Base-by-base conservation (phyloP, 768 basidiomycete species). In the Arthromyces matolae region DNA sequence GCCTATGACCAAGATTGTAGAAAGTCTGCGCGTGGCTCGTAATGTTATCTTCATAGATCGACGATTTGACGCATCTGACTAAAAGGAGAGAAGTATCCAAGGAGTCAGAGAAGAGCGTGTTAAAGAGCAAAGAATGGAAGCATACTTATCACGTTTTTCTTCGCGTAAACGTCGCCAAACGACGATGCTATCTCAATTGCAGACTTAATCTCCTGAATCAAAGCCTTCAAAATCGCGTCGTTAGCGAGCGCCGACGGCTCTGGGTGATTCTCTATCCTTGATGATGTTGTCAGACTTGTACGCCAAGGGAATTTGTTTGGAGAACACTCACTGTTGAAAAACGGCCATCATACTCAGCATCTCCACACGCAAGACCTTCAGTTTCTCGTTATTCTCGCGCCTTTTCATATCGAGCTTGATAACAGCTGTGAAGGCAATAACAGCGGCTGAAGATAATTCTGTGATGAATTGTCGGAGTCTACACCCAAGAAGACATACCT, bases 301-400 rank as follows among this genome's bases (percentile, higher is more conserved):
- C n/a, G 16, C 5, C 16, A 16, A 6, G 28, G 3, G 9, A 41
- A n/a, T 8, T 12, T 10, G 25, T 29, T 8, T 2, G 8, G 20
- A 23, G 4, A 5, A 29, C 7, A 31, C 41, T 7, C 14, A 42
- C 42, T 44, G 33, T 24, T 25, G 5, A 18, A 44, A 16, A 3
- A 24, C 32, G 23, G 43, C 25, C 32, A 44, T 35, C 43, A 44
- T 44, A 18, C 23, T 25, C 14, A 24, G 22, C 43, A 44, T 44
- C 16, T 44, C 43, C 8, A 44, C 32, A 3, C 35, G 34, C 1
- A 44, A 14, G 4, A n/a, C 19, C 19, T 24, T 8, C n/a, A 44
- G 32, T 14, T 44, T 44, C 14, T 8, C 24, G 9, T 44, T 25
- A 19, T 44, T 44, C 13, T 44, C 22, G 12, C 43, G 32, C 16